Base-by-base conservation (phyloP, 1,284 basidiomycete species). In the Sporisorium graminicola region DNA sequence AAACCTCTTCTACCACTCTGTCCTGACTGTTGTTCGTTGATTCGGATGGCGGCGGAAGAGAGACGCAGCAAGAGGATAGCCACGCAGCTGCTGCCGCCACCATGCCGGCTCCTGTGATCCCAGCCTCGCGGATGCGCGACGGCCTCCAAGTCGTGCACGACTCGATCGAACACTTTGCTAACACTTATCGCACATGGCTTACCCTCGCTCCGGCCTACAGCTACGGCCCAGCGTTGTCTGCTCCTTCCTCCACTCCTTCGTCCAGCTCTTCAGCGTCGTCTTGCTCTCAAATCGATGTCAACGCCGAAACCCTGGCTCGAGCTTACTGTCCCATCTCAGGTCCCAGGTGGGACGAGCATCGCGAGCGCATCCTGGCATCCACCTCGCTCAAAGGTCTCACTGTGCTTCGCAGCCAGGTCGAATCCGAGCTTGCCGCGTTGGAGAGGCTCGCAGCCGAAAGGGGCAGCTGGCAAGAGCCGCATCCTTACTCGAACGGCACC, bases 401-500 rank as follows among this genome's bases (percentile, higher is more conserved):
- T 6, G 43, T 64, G 12, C 50, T 74, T 18, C 58, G 68, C 46
- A 67, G 59, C 35, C 67, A 69, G 44, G 63, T 75, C 54, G 64
- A 69, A 29, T 43, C 72, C 24, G 75, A 78, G 29, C 62, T 78
- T 14, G 35, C 44, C n/a, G 64, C 67, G 10, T 44, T 78, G 13
- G 42, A 67, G 16, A 35, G 67, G 18, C 40, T 77, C 9, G 70
- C 65, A 18, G 42, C 61, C 1, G 64, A 76, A 47, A 46, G 58
- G 14, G 59, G 53, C 27, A 69, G 60, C 58, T 69, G 70, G 64
- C 12, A 77, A 1, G 61, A 73, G 13, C 63, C 71, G 9, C 76
- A 68, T 53, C 63, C 65, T 2, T 77, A 73, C 29, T 78, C 79
- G n/a, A 81, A 81, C 46, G 78, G 70, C 12, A 71, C 70, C 7